Evolutionary conservation across 1,284 basidiomycete genomes (phyloP).

Genomic region (Leccinum cinnamomeum): DNA sequence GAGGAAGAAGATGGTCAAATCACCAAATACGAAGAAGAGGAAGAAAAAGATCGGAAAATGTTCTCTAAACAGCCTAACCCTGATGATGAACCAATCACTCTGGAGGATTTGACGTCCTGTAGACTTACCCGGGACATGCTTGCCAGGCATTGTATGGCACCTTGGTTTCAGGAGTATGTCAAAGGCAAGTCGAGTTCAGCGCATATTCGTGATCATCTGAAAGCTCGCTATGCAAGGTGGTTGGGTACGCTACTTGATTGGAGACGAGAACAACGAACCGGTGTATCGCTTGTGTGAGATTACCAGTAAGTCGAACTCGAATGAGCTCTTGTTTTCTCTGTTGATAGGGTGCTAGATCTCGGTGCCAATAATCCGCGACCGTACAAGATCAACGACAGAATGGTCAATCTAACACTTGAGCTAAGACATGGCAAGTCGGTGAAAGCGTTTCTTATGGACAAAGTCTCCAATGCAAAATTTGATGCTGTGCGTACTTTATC

Average conservation of each 20-base stretch:
- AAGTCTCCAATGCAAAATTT: conserved; percentile 73
- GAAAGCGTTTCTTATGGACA: conserved; percentile 69
- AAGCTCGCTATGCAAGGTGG: conserved; percentile 48
- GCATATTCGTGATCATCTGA: conserved; percentile 7
- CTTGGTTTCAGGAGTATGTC: conserved; percentile 79
- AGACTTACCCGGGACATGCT: conserved; percentile 64
- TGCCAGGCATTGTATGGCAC: conserved; percentile 62
- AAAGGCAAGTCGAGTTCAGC: conserved; percentile 50
- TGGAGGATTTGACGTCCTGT: conserved; percentile 58
- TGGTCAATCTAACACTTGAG: conserved; percentile 62
- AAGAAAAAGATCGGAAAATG: conserved; percentile 60
- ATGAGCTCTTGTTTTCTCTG: background rate
- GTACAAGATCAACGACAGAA: conserved; percentile 74
- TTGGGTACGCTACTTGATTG: conserved; percentile 80
- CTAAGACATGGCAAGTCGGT: conserved; percentile 69
- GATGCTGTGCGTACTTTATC: conserved; percentile 48
- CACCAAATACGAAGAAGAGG: conserved; percentile 64
- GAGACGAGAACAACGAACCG: conserved; percentile 50
- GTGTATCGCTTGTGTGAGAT: conserved; percentile 86
- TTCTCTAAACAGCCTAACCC: conserved; percentile 47
- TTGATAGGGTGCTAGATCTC: conserved; percentile 34
- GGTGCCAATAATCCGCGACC: conserved; percentile 54
- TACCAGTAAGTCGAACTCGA: conserved; percentile 48
- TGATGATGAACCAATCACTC: conserved; percentile 53
- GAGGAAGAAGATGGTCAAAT: conserved; percentile 75